Evolutionary conservation across 139 green algal species (phyloP).

Genomic region (Coelastrella sp.): DNA sequence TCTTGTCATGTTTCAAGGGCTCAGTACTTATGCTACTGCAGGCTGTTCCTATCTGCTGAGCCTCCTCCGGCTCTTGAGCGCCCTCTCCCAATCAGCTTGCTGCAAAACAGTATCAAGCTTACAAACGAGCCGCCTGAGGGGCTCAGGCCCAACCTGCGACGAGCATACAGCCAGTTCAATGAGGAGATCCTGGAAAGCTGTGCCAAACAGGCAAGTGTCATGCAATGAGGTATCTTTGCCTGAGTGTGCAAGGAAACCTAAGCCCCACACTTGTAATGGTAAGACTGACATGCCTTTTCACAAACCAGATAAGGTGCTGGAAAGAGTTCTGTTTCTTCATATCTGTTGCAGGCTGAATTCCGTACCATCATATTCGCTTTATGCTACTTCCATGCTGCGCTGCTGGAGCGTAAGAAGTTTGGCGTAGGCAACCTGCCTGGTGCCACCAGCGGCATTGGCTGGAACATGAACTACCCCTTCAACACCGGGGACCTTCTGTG

Average conservation of each 20-base stretch:
- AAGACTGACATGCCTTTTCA: neutral
- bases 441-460: slow-evolving; percentile 84
- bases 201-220: slow-evolving; percentile 71
- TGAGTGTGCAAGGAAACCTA: too few relatives aligned
- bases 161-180: slow-evolving; percentile 85
- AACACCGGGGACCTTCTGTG: slow-evolving; percentile 92
- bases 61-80: slow-evolving; percentile 86
- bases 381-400: slow-evolving; percentile 91
- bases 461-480: slow-evolving; percentile 98
- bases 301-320: neutral
- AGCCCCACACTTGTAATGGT: too few relatives aligned
- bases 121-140: slow-evolving; percentile 94
- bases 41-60: slow-evolving; percentile 94
- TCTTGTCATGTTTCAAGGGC: too few relatives aligned
- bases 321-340: neutral
- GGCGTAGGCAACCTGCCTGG: slow-evolving; percentile 90
- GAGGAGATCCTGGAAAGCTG: slow-evolving; percentile 92
- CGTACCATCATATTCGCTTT: slow-evolving; percentile 90
- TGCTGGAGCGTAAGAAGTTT: slow-evolving; percentile 97
- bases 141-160: slow-evolving; percentile 76
- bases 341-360: slow-evolving; percentile 71
- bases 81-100: slow-evolving; percentile 85
- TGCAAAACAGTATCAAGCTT: slow-evolving; percentile 94
- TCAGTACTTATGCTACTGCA: slow-evolving; percentile 43
- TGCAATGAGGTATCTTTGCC: neutral